Evolutionary conservation across 306 rosid genomes (phyloP).

Genomic region (Castanospermum australe): DNA sequence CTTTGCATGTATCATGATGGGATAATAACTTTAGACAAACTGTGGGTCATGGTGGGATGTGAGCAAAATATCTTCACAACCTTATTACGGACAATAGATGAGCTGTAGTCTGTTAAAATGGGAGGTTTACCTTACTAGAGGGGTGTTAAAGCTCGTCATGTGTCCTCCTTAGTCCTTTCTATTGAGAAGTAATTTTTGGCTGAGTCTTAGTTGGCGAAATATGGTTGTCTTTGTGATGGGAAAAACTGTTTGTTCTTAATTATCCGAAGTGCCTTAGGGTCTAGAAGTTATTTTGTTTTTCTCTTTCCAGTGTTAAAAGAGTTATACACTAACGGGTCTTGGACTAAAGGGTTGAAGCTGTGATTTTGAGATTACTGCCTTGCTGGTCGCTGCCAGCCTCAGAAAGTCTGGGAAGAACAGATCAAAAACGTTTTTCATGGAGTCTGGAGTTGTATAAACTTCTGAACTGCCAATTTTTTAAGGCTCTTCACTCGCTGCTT

Average conservation of each 20-base stretch:
- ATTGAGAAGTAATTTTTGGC: no score
- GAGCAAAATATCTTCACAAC: neutral
- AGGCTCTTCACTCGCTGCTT: neutral
- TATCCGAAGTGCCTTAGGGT: neutral
- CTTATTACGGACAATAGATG: conserved; percentile 3
- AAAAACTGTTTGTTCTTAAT: conserved; percentile 13
- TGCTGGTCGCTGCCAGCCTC: neutral
- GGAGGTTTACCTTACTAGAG: no score
- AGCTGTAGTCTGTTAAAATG: neutral
- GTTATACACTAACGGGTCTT: neutral
- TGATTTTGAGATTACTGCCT: neutral
- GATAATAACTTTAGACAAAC: neutral
- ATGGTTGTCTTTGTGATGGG: neutral
- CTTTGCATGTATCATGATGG: neutral
- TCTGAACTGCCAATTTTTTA: neutral
- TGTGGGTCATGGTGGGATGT: neutral
- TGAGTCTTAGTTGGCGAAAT: neutral
- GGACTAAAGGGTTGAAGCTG: neutral
- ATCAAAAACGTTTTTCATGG: neutral
- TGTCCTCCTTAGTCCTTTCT: no score
- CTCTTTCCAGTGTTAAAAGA: neutral
- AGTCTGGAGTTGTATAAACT: neutral
- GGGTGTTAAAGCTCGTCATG: no score
- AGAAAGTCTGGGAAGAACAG: neutral
- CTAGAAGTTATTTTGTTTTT: conserved; percentile 5